phyloP scores from a whole-genome alignment of 305 asterid genomes.

The Vinca major region DNA sequence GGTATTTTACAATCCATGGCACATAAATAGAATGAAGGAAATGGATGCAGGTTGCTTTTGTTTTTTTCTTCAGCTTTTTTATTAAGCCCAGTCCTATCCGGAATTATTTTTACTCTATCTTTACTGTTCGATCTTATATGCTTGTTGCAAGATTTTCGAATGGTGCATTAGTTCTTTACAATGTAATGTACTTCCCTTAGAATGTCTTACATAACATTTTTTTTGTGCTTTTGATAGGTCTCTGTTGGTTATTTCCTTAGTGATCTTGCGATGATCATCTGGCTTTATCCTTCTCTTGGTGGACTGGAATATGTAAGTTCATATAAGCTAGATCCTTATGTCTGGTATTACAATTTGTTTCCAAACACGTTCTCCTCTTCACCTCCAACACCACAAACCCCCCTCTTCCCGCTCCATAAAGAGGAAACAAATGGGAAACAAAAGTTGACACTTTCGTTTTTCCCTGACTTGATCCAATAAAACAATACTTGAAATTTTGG shows the following conservation, averaged over 20 bases:
- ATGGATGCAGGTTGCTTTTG: not conserved
- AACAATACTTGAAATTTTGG: not conserved
- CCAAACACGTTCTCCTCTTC: not conserved
- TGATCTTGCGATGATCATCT: conserved; percentile 73
- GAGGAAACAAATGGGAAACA: too few relatives aligned
- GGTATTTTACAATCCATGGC: not conserved
- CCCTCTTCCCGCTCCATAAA: too few relatives aligned
- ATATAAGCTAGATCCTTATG: not conserved
- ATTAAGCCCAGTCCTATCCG: not conserved
- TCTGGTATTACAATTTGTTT: not conserved
- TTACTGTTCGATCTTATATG: not conserved
- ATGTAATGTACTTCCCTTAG: not conserved
- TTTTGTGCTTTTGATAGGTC: conserved; percentile 35
- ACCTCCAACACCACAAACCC: not conserved
- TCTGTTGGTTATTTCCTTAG: conserved; percentile 68
- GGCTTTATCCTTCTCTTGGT: conserved; percentile 75
- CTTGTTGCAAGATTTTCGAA: not conserved
- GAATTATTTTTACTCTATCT: not conserved
- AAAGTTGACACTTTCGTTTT: too few relatives aligned
- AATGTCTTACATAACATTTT: not conserved
- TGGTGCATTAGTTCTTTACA: not conserved
- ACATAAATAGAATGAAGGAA: not conserved
- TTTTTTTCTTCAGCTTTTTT: not conserved
- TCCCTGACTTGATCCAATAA: not conserved
- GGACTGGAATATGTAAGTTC: conserved; percentile 82